Percentiles rank a stretch among this genome's conserved stretches.
Evolutionary conservation across 129 eudicot genomes (phyloP).

Genomic region (Lonicera japonica): DNA sequence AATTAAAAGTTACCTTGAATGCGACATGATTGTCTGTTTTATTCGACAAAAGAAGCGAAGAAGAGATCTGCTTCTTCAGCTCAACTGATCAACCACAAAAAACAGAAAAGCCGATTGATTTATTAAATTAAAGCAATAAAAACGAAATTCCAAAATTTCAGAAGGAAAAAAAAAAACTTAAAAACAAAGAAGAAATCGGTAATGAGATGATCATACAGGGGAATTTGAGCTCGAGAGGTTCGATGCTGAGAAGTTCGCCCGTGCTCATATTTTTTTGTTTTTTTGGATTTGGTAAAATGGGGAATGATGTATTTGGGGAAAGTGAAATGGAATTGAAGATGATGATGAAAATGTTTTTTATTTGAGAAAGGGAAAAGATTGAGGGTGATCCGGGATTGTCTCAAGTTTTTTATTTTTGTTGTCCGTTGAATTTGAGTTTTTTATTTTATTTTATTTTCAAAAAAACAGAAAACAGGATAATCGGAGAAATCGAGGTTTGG

Average conservation of each 20-base stretch:
- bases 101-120: conserved; percentile 11
- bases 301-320: not conserved
- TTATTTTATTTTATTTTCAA: too few species aligned
- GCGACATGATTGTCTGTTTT: conserved; percentile 80
- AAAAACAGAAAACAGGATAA: not conserved
- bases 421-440: not conserved
- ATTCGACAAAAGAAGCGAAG: conserved; percentile 64
- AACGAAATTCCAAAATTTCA: too few species aligned
- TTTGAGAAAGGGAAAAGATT: not conserved
- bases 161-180: too few species aligned
- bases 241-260: conserved; percentile 71
- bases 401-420: not conserved
- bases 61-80: conserved; percentile 85
- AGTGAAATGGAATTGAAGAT: not conserved
- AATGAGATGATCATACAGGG: conserved; percentile 40
- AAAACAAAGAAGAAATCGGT: not conserved
- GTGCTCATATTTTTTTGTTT: too few species aligned
- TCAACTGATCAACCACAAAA: conserved; percentile 50
- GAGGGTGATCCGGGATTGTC: conserved; percentile 34
- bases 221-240: conserved; percentile 78
- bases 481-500: conserved; percentile 24
- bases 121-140: not conserved
- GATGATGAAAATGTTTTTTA: conserved; percentile 6
- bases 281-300: conserved; percentile 8
- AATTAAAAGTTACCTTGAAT: conserved; percentile 52